phyloP scores from a whole-genome alignment of 1,139 yeast species.

The Yamadazyma siamensis region DNA sequence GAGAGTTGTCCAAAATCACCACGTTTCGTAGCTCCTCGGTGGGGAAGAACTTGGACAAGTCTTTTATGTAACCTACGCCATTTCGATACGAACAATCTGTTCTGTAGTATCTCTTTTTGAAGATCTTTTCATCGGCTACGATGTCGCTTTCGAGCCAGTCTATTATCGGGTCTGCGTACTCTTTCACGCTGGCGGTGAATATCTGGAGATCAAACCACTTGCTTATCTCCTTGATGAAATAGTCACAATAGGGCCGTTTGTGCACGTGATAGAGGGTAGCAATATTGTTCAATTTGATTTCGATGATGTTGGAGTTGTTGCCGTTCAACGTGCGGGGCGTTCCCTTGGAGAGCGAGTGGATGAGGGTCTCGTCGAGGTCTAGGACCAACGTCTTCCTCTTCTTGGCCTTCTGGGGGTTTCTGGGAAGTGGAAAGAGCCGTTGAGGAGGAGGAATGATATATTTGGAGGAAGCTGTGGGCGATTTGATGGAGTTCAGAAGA shows the following conservation, averaged over 20 bases:
- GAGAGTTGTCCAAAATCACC: constrained; percentile 87
- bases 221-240: constrained; percentile 70
- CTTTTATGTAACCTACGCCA: constrained; percentile 88
- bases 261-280: constrained; percentile 87
- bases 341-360: constrained; percentile 80
- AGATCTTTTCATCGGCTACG: constrained; percentile 26
- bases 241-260: constrained; percentile 88
- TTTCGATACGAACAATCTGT: constrained; percentile 72
- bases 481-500: constrained; percentile 48
- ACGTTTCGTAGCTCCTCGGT: constrained; percentile 67
- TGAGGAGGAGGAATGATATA: constrained; percentile 50
- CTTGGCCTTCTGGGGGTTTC: constrained; percentile 37
- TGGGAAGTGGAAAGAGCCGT: constrained; percentile 39
- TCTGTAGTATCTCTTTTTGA: constrained; percentile 68
- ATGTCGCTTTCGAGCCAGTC: constrained; percentile 66
- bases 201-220: constrained; percentile 88
- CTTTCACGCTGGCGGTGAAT: constrained; percentile 91
- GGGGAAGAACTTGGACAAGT: constrained; percentile 52
- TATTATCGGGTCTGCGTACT: constrained; percentile 95
- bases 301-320: constrained; percentile 69
- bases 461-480: constrained; percentile 52
- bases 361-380: constrained; percentile 90
- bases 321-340: constrained; percentile 46
- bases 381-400: constrained; percentile 68
- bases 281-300: constrained; percentile 65